Percentiles rank a stretch among this genome's conserved stretches.
Evolutionary conservation across 1,284 basidiomycete genomes (phyloP).

Genomic region (Meira miltonrushii): DNA sequence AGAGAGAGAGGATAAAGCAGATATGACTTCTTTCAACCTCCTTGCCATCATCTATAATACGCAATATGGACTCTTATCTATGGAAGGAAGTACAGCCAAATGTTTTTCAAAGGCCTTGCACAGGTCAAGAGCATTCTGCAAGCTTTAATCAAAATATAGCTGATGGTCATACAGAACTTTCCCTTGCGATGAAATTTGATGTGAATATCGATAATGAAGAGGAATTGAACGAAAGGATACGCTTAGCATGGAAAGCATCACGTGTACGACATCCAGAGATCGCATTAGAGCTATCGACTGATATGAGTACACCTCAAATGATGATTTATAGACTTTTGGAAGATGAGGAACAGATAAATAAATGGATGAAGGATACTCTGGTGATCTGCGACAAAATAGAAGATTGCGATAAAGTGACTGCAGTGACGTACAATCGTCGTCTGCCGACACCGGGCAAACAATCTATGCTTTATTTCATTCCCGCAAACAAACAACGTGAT

Average conservation of each 20-base stretch:
- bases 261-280: not conserved
- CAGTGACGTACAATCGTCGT: not conserved
- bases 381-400: not conserved
- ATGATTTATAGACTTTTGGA: not conserved
- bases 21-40: too few relatives aligned
- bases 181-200: slow-evolving; percentile 10
- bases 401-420: not conserved
- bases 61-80: too few relatives aligned
- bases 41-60: too few relatives aligned
- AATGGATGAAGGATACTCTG: not conserved
- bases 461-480: not conserved
- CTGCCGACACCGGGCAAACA: not conserved
- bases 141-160: slow-evolving; percentile 28
- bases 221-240: not conserved
- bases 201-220: not conserved
- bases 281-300: not conserved
- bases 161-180: slow-evolving; percentile 28
- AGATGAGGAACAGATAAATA: not conserved
- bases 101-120: slow-evolving; percentile 21
- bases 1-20: too few relatives aligned
- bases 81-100: not conserved
- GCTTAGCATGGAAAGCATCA: not conserved
- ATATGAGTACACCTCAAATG: not conserved
- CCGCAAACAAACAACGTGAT: not conserved
- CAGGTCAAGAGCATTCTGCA: slow-evolving; percentile 24